Base-by-base conservation (phyloP, 306 rosid genomes). In the Lupinus albus region DNA sequence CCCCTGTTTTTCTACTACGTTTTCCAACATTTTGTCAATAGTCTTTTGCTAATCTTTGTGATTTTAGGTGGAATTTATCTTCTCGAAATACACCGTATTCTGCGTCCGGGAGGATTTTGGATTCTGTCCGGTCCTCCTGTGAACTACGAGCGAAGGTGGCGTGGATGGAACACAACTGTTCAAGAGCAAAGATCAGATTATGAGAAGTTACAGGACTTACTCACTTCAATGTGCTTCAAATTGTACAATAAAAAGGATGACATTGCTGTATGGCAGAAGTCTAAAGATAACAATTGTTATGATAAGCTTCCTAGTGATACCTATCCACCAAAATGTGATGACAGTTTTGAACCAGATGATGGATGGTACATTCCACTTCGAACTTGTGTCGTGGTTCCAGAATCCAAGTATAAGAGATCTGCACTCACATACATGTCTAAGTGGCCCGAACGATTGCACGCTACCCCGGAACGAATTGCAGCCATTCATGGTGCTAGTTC, bases 291-390 rank as follows among this genome's bases (percentile, higher is more conserved):
- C 55, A 76, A 30, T 47, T 94, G 99, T 81, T 94, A 88, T 49
- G 74, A 79, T 2, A 84, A 85, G 79, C 84, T 94, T 0, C 11
- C 91, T 25, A 75, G 36, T 30, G 96, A 88, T 2, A 48, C 79
- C 49, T 94, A 81, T 70, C 99, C 97, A 16, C 89, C 95, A 21
- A 91, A 91, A 68, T 94, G 99, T 53, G 96, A 91, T 56, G 97
- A 91, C 64, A 88, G 99, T 69, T 53, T 90, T 12, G 99, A 91
- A 73, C 84, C 99, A 6, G 96, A 94, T 75, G 66, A 97, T 16
- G 99, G 85, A n/a, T 94, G 99, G 99, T 94, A 94, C 83, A 90
- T 92, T 69, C 99, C 99, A 4, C 87, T 94, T 20, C 95, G 99
- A 50, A 47, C 89, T 25, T 94, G 99, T 63, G 79, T 85, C 0